Evolutionary conservation across 2,329 filamentous ascomycete species (phyloP), one percentile per base, ranked within the genome.

Genomic region (Aspergillus niger): DNA sequence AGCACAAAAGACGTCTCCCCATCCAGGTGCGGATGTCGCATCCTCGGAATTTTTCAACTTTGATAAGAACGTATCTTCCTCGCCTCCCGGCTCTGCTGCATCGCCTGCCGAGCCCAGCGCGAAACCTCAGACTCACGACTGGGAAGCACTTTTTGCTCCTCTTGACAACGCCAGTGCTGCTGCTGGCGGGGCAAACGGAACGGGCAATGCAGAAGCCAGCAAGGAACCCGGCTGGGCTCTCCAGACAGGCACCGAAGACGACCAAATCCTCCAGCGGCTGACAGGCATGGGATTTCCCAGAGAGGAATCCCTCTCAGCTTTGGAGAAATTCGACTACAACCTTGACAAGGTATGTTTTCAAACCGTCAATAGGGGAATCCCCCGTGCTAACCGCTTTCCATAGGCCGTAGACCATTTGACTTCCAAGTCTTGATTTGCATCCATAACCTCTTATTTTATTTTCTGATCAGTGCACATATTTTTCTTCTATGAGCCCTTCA

Each of bases 251-350:
- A 90, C 90, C 70, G 91, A 96, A 70, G 94, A 98, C 72, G 94
- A 98, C 72, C 90, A 92, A 8, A 94, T 96, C 59, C 79, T 98
- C 67, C 96, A 96, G 81, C 89, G 92, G 68, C 76, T 98, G 71
- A 96, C 91, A 1, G 84, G 86, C 8, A 97, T 98, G 92, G 94
- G 94, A 0, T 98, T 96, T 73, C 79, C 86, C 4, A 84, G 94
- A 30, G 80, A 82, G 7, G 87, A 91, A 54, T 90, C 92, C 15
- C 79, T 97, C 38, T 82, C 83, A 53, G 94, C 95, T 24, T 79
- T 98, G 73, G 94, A 98, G 81, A 93, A 94, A 76, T 97, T 91
- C 74, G 92, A 98, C 79, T 97, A 98, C 78, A 95, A 97, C 76
- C 84, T 97, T 74, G 92, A 97, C 78, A 92, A 91, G 86, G 94